A percentile compares a stretch with the other conserved stretches of the same genome.
Conservation (phyloP, 257 asterid species). For the Nicotiana attenuata region DNA sequence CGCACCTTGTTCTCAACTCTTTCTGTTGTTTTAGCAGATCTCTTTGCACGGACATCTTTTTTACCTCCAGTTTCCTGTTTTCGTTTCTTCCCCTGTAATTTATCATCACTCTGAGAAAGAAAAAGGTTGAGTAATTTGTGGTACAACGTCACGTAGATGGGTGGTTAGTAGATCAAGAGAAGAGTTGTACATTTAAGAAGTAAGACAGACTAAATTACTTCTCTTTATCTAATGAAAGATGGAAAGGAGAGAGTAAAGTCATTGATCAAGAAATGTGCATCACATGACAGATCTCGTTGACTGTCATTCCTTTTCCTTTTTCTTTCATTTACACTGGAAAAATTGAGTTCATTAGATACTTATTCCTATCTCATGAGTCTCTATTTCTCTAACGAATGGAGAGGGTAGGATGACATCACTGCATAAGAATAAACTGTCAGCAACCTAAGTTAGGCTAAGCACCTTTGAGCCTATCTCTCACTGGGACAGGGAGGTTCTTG, state of each 20-base stretch:
- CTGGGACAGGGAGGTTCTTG: background rate
- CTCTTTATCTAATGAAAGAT: background rate
- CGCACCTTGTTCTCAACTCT: slow-evolving; percentile 29
- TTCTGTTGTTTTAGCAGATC: slow-evolving; percentile 29
- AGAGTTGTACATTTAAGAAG: background rate
- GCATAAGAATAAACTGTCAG: background rate
- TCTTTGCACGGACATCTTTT: slow-evolving; percentile 21
- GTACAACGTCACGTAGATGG: background rate
- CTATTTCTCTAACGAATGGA: background rate
- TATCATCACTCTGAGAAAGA: slow-evolving; percentile 3
- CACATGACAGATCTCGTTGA: background rate
- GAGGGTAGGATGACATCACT: background rate
- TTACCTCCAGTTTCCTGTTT: slow-evolving; percentile 29
- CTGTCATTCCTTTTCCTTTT: background rate
- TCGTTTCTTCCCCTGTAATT: slow-evolving; percentile 42
- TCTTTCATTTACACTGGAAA: background rate
- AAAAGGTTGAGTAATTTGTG: background rate
- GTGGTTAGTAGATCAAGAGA: background rate
- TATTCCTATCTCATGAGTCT: background rate
- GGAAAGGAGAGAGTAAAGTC: background rate
- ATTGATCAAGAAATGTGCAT: background rate
- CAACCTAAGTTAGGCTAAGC: slow-evolving; percentile 7
- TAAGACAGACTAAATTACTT: background rate
- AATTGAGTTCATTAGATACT: background rate
- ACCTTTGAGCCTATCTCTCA: background rate